phyloP scores from a whole-genome alignment of 768 basidiomycete genomes.

The Lactarius indigo region DNA sequence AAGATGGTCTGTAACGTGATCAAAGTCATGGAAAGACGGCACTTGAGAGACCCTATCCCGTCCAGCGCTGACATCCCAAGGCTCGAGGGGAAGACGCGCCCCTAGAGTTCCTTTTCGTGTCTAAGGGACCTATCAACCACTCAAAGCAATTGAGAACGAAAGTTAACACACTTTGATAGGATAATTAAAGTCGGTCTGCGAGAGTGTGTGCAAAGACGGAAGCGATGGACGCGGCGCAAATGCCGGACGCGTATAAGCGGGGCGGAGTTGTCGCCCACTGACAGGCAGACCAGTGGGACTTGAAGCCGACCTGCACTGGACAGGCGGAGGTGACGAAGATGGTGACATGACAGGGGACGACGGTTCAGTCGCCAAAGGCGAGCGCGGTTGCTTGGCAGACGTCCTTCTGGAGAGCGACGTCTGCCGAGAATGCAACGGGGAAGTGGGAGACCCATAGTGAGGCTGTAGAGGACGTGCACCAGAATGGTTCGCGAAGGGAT shows the following conservation, averaged over 20 bases:
- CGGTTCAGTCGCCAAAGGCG: constrained; percentile 17
- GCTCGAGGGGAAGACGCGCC: constrained; percentile 42
- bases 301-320: constrained; percentile 25
- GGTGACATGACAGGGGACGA: background rate
- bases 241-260: constrained; percentile 42
- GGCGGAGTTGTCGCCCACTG: constrained; percentile 32
- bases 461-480: constrained; percentile 26
- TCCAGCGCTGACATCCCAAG: constrained; percentile 35
- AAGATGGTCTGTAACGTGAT: constrained; percentile 13
- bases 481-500: constrained; percentile 67
- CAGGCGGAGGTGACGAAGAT: constrained; percentile 6
- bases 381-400: constrained; percentile 18
- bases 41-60: constrained; percentile 11
- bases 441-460: constrained; percentile 23
- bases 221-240: constrained; percentile 41
- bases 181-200: constrained; percentile 35
- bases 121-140: constrained; percentile 27
- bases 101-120: constrained; percentile 41
- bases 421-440: constrained; percentile 7
- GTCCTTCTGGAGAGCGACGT: constrained; percentile 5
- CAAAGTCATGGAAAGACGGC: constrained; percentile 16
- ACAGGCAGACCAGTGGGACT: constrained; percentile 18
- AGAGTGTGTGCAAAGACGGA: constrained; percentile 40
- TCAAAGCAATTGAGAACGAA: constrained; percentile 3
- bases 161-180: constrained; percentile 37